Conservation (phyloP, 768 basidiomycete genomes). For the Kwoniella mangroviensis region DNA sequence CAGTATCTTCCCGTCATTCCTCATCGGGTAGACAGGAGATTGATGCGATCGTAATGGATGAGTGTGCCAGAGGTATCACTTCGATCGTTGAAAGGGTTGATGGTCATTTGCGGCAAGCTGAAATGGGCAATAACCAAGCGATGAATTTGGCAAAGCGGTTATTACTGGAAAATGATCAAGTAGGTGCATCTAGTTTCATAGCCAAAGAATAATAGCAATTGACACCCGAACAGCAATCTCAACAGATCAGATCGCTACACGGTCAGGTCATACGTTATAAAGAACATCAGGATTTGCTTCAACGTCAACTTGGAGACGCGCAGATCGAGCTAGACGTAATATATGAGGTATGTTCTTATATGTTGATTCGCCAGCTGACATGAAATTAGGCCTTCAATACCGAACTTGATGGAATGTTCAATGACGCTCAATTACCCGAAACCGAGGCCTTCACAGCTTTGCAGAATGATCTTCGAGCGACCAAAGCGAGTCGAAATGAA, state of each 20-base stretch:
- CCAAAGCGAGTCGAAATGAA: conserved; percentile 77
- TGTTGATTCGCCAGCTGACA: conserved; percentile 7
- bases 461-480: conserved; percentile 70
- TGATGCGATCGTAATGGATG: conserved; percentile 41
- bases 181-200: conserved; percentile 10
- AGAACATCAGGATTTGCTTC: conserved; percentile 78
- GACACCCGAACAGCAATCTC: conserved; percentile 2
- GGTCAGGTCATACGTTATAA: conserved; percentile 67
- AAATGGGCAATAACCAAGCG: conserved; percentile 30
- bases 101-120: conserved; percentile 27
- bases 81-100: conserved; percentile 43
- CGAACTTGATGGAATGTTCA: conserved; percentile 88
- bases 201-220: background rate
- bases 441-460: conserved; percentile 83
- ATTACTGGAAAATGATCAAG: conserved; percentile 21
- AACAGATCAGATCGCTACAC: conserved; percentile 68
- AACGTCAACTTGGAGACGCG: conserved; percentile 74
- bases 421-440: conserved; percentile 77
- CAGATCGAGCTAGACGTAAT: conserved; percentile 89
- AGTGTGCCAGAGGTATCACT: conserved; percentile 31
- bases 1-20: conserved; percentile 16
- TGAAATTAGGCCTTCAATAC: conserved; percentile 81
- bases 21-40: conserved; percentile 30
- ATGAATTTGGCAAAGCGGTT: conserved; percentile 20
- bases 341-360: conserved; percentile 71